phyloP scores from a whole-genome alignment of 1,284 basidiomycete species.

The Cystobasidiaceae sp. region DNA sequence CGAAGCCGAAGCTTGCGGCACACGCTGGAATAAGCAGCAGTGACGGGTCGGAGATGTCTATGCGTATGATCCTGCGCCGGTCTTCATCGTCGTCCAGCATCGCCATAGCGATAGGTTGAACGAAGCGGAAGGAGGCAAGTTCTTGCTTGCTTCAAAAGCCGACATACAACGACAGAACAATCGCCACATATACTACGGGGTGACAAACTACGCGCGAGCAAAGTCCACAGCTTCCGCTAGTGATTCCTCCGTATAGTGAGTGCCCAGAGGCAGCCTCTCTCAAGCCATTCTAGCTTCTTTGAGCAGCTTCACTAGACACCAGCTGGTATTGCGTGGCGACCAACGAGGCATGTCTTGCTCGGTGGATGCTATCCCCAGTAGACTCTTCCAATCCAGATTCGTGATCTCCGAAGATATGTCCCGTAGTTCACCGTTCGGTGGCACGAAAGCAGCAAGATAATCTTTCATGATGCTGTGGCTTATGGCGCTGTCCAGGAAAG shows the following conservation, averaged over 20 bases:
- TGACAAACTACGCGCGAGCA: background rate
- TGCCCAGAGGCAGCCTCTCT: background rate
- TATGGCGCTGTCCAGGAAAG: background rate
- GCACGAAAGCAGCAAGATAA: conserved; percentile 1
- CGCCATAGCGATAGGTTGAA: background rate
- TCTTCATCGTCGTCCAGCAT: background rate
- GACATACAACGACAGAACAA: background rate
- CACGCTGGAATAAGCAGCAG: conserved; percentile 36
- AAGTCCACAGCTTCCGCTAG: background rate
- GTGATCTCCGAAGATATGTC: conserved; percentile 17
- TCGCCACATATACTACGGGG: background rate
- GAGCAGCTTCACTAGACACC: conserved; percentile 21
- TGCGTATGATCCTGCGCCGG: conserved; percentile 7
- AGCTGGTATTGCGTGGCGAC: conserved; percentile 11
- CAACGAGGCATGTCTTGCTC: conserved; percentile 8
- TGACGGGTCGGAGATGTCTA: conserved; percentile 28
- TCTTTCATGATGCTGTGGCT: conserved; percentile 3
- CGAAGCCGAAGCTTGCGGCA: conserved; percentile 39
- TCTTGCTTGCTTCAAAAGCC: background rate
- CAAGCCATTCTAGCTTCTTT: conserved; percentile 14
- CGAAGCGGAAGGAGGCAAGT: background rate
- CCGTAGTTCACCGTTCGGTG: background rate
- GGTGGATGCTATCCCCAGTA: conserved; percentile 1
- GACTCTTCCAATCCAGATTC: conserved; percentile 20
- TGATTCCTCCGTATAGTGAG: background rate